These are phyloP conservation scores for Globisporangium ultimum DNA, from an alignment of 352 stramenopile species.

Conservation along the genomic window DNA sequence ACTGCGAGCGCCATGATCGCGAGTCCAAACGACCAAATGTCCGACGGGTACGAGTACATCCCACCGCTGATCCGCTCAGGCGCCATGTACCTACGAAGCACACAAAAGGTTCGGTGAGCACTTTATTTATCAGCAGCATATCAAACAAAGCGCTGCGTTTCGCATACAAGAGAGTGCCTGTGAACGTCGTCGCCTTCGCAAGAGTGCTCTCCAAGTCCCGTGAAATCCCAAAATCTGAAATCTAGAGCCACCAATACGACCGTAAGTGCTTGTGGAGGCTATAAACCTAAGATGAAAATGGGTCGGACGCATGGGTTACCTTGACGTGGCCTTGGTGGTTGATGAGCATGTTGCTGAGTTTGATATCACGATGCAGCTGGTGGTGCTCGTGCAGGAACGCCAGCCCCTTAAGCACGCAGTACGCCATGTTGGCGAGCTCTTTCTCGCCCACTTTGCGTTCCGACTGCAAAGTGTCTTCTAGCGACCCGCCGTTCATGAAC, in stretches of 20 bases:
- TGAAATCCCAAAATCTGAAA: conserved; percentile 85
- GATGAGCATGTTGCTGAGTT: conserved; percentile 94
- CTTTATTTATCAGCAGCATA: no score
- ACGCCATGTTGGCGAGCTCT: conserved; percentile 78
- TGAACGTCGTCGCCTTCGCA: conserved; percentile 88
- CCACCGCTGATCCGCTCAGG: conserved; percentile 91
- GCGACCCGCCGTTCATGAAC: conserved; percentile 92
- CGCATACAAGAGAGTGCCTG: conserved; percentile 85
- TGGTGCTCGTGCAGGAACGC: conserved; percentile 87
- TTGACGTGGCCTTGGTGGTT: conserved; percentile 80
- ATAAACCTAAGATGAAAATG: no score
- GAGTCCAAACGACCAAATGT: conserved; percentile 83
- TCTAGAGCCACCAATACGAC: conserved; percentile 21
- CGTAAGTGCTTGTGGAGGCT: no score
- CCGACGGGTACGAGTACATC: conserved; percentile 85
- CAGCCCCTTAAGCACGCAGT: conserved; percentile 77
- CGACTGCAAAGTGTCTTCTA: conserved; percentile 74
- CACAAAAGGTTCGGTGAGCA: not conserved
- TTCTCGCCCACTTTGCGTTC: conserved; percentile 48
- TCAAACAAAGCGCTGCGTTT: no score
- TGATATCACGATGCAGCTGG: conserved; percentile 93
- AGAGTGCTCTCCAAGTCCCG: conserved; percentile 79
- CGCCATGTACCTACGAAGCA: conserved; percentile 80
- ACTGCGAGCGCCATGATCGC: conserved; percentile 85
- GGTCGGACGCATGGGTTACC: conserved; percentile 14